These are phyloP conservation scores for Mucor circinelloides DNA, from an alignment of 371 early-diverging fungal genomes.

Conservation along the genomic window DNA sequence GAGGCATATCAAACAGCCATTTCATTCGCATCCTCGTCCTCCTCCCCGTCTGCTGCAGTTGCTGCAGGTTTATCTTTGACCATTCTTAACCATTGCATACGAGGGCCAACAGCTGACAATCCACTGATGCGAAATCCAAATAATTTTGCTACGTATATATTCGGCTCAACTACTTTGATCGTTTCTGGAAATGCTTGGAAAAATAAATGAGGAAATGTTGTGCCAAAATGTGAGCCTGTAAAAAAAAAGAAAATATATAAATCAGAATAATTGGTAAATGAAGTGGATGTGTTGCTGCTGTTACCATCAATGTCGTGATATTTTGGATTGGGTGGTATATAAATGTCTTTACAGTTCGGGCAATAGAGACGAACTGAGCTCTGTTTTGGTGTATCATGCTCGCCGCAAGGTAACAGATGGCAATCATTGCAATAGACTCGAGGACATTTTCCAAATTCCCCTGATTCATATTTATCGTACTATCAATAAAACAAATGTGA, in stretches of 20 bases:
- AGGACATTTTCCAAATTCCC: slow-evolving; percentile 87
- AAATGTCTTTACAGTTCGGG: slow-evolving; percentile 86
- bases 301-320: slow-evolving; percentile 80
- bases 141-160: slow-evolving; percentile 69
- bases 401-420: slow-evolving; percentile 81
- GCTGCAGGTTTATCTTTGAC: not conserved
- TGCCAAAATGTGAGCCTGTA: slow-evolving; percentile 92
- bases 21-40: not conserved
- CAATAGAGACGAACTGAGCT: slow-evolving; percentile 77
- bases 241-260: too few relatives aligned
- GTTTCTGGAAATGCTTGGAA: slow-evolving; percentile 81
- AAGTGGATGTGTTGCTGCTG: too few relatives aligned
- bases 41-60: not conserved
- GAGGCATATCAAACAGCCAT: not conserved
- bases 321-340: slow-evolving; percentile 74
- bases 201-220: slow-evolving; percentile 93
- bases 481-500: slow-evolving; percentile 16
- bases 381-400: slow-evolving; percentile 68
- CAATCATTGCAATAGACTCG: slow-evolving; percentile 74
- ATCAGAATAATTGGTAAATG: too few relatives aligned
- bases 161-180: slow-evolving; percentile 47
- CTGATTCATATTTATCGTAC: slow-evolving; percentile 70
- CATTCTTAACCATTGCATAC: slow-evolving; percentile 81
- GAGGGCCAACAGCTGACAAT: slow-evolving; percentile 59
- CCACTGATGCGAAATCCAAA: slow-evolving; percentile 83